Percentiles rank a stretch among this genome's conserved stretches.
Conservation (phyloP, 176 grass and related monocot genomes). For the Aegilops bicornis region DNA sequence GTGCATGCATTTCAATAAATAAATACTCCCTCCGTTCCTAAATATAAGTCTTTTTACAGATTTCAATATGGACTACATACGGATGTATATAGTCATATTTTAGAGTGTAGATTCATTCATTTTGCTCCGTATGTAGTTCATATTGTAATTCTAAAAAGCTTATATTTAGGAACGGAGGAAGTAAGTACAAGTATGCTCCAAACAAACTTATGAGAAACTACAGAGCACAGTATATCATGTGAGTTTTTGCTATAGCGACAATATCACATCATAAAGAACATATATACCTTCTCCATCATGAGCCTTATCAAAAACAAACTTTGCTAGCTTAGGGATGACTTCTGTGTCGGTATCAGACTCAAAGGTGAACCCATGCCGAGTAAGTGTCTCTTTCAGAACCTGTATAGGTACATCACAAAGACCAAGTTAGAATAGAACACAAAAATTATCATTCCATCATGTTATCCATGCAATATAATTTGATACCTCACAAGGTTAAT, state of each 20-base stretch:
- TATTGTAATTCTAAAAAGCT: too few relatives aligned
- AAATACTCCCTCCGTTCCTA: too few relatives aligned
- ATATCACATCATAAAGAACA: neutral
- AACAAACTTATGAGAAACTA: neutral
- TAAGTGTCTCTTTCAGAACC: slow-evolving; percentile 91
- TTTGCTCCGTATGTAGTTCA: too few relatives aligned
- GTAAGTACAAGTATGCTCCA: neutral
- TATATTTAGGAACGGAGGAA: too few relatives aligned
- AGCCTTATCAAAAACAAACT: slow-evolving; percentile 92
- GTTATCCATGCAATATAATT: neutral
- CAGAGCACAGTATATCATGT: neutral
- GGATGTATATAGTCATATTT: too few relatives aligned
- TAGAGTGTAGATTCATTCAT: too few relatives aligned
- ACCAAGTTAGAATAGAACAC: neutral
- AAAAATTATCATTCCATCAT: neutral
- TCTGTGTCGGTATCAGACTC: slow-evolving; percentile 99
- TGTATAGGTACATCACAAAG: slow-evolving; percentile 37
- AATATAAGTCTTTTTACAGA: too few relatives aligned
- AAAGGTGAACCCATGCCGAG: slow-evolving; percentile 89
- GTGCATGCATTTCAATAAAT: too few relatives aligned
- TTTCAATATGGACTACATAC: too few relatives aligned
- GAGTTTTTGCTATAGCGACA: neutral
- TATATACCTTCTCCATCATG: slow-evolving; percentile 74
- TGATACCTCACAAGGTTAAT: neutral
- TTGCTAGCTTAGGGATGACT: slow-evolving; percentile 95